Conservation (phyloP, 2,329 filamentous ascomycete genomes). For the Beauveria asiatica region DNA sequence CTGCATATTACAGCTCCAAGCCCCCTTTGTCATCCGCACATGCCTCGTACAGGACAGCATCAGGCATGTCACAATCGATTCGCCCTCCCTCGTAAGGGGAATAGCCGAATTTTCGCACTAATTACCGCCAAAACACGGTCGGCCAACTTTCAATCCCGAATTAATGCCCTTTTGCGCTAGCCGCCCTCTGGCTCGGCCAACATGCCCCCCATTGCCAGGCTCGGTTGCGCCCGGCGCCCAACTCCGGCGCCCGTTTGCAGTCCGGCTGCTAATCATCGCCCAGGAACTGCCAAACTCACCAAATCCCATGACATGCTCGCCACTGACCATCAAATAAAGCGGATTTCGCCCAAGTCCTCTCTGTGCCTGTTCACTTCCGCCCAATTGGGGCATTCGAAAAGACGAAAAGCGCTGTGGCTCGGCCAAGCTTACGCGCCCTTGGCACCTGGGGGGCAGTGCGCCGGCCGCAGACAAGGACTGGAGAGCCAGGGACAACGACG, state of each 20-base stretch:
- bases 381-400: background rate
- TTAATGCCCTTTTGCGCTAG: background rate
- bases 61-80: background rate
- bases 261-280: background rate
- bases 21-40: background rate
- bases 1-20: background rate
- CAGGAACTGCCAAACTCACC: background rate
- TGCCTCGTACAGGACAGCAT: background rate
- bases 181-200: background rate
- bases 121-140: background rate
- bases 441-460: constrained; percentile 1
- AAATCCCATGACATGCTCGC: background rate
- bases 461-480: background rate
- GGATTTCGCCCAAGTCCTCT: too few relatives aligned
- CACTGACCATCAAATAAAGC: background rate
- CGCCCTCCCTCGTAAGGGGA: background rate
- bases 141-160: background rate
- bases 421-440: background rate
- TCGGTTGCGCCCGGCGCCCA: background rate
- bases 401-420: background rate
- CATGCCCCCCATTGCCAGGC: background rate
- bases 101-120: background rate
- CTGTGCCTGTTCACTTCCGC: too few relatives aligned
- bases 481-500: background rate
- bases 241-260: background rate